Evolutionary conservation across 805 yeast species (phyloP).

Genomic region (Cyberlindnera nakhonratchasimensis): DNA sequence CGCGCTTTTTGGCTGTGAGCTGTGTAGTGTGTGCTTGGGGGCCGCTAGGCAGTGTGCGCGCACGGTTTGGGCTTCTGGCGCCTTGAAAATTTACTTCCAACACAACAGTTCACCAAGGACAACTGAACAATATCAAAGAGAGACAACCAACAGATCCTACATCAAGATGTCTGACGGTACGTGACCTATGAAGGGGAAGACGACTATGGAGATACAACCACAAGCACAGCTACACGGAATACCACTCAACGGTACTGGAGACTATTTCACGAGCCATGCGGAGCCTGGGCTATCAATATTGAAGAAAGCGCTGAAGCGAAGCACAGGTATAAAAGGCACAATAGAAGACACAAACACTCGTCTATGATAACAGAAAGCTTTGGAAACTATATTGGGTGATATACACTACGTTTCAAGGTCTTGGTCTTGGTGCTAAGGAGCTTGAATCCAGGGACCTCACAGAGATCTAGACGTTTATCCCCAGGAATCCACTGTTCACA

Average conservation of each 20-base stretch:
- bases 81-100: slow-evolving; percentile 24
- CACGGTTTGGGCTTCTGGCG: background rate
- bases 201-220: background rate
- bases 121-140: background rate
- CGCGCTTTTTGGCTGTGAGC: background rate
- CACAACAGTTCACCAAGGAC: slow-evolving; percentile 13
- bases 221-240: background rate
- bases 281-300: background rate
- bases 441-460: too few relatives aligned
- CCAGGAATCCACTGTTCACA: too few relatives aligned
- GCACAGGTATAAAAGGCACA: too few relatives aligned
- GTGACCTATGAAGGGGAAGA: slow-evolving; percentile 10
- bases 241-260: too few relatives aligned
- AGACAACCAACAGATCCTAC: slow-evolving; percentile 11
- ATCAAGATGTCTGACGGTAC: slow-evolving; percentile 32
- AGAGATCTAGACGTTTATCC: too few relatives aligned
- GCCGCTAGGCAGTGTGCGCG: background rate
- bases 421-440: too few relatives aligned
- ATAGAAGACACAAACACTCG: too few relatives aligned
- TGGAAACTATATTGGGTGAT: too few relatives aligned
- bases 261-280: too few relatives aligned
- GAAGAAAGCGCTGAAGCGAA: background rate
- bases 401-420: too few relatives aligned
- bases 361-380: too few relatives aligned
- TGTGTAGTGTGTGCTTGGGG: background rate